Evolutionary conservation across 352 stramenopile species (phyloP), one percentile per base, ranked within the genome.

Genomic region (Globisporangium apiculatum): DNA sequence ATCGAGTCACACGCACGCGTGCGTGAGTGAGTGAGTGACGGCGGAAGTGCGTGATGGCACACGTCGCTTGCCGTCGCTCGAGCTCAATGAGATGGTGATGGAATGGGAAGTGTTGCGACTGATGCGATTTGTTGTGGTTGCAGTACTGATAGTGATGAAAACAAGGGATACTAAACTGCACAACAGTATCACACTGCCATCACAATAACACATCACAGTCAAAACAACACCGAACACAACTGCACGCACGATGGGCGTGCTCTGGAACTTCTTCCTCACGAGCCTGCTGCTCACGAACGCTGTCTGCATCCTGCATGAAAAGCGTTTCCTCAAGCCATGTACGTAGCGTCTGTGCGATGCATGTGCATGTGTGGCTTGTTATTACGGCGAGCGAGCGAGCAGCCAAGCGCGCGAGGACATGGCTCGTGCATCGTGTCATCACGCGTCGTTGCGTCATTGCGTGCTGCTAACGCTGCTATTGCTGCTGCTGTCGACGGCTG

Each of bases 211-310:
- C 45, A 24, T 12, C 15, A 49, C 43, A 17, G 15, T 12, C 5
- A 48, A 8, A 48, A 15, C 12, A 4, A 48, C 45, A 12, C 0
- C 9, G 18, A 17, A 42, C 24, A 47, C 54, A 6, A 46, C 12
- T 5, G 61, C 35, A 51, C n/a, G 14, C 7, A 48, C 37, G 31
- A 95, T 95, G 85, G 79, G 84, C 52, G 82, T 91, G 51, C 68
- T 95, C 56, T 95, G 86, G 86, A 89, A 94, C 68, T 89, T 95
- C 64, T 79, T 95, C 65, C 79, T 93, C 40, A 85, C 86, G 66
- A 94, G 83, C 46, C 65, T 95, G 55, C 57, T 95, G 68, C 81
- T 92, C 53, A 88, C 84, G 7, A 95, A 95, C 66, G 82, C 82
- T 38, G 76, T 95, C 55, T 89, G 83, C 61, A 91, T 95, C 57